Evolutionary conservation across 164 flowering plant genomes (phyloP).

Genomic region (Litsea cubeba): DNA sequence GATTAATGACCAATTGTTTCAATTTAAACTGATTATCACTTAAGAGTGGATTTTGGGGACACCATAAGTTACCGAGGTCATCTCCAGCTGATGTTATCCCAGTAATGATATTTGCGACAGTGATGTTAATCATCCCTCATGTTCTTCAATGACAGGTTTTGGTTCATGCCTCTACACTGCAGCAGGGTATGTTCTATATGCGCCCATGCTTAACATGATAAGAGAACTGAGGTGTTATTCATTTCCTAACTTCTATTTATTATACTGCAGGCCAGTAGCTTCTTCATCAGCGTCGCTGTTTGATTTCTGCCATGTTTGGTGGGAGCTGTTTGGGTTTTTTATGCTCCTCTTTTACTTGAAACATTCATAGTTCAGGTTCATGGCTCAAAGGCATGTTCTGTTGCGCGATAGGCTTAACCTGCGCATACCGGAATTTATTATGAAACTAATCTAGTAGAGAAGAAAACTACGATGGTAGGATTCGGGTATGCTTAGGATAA

Average conservation of each 20-base stretch:
- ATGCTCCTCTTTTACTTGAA: conserved; percentile 31
- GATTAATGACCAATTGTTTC: background rate
- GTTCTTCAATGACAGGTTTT: conserved; percentile 41
- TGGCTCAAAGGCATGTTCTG: conserved; percentile 4
- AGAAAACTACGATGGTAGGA: background rate
- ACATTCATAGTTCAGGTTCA: conserved; percentile 13
- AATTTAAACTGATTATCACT: background rate
- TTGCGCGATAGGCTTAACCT: conserved; percentile 7
- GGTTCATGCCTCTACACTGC: conserved; percentile 49
- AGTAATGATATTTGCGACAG: background rate
- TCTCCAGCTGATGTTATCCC: background rate
- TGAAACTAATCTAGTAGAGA: background rate
- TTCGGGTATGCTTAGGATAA: conserved; percentile 10
- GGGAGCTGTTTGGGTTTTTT: conserved; percentile 20
- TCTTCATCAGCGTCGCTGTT: conserved; percentile 28
- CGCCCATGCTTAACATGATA: background rate
- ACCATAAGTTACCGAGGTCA: background rate
- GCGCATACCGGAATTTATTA: background rate
- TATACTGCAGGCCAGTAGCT: conserved; percentile 22
- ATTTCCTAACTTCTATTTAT: background rate
- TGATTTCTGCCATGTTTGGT: conserved; percentile 17
- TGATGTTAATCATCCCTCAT: background rate
- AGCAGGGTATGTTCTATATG: conserved; percentile 38
- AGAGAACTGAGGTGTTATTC: background rate
- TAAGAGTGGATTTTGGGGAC: background rate